A percentile compares a stretch with the other conserved stretches of the same genome.
These are phyloP conservation scores for Boletus pseudopeckii DNA, from an alignment of 768 basidiomycete species.

Conservation along the genomic window DNA sequence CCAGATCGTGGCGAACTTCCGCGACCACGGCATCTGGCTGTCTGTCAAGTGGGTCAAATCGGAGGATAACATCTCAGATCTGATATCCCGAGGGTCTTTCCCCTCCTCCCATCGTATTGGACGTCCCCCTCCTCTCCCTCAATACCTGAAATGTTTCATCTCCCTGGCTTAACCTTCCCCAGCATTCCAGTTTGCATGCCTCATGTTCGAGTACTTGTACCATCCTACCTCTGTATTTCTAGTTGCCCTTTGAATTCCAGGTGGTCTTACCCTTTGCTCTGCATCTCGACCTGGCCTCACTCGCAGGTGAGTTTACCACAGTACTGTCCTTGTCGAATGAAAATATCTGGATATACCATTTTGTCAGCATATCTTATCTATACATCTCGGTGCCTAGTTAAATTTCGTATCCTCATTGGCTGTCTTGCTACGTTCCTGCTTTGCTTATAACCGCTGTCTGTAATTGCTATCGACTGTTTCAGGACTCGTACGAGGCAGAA, in stretches of 20 bases:
- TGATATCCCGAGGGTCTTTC: slow-evolving; percentile 36
- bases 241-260: no score
- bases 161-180: no score
- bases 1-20: neutral
- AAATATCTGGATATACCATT: neutral
- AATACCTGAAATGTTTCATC: neutral
- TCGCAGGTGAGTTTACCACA: no score
- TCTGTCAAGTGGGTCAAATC: slow-evolving; percentile 4
- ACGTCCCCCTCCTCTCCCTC: neutral
- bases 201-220: no score
- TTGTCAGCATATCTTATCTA: neutral
- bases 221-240: no score
- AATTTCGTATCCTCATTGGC: no score
- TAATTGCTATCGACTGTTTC: neutral
- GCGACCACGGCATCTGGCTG: neutral
- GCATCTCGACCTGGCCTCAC: no score
- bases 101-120: slow-evolving; percentile 7
- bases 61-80: slow-evolving; percentile 36
- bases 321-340: no score
- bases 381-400: neutral
- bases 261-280: no score
- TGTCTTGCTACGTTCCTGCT: neutral
- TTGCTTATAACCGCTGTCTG: neutral
- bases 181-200: no score
- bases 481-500: neutral